Evolutionary conservation across 768 basidiomycete genomes (phyloP).

Genomic region (Agaricus sinodeliciosus): DNA sequence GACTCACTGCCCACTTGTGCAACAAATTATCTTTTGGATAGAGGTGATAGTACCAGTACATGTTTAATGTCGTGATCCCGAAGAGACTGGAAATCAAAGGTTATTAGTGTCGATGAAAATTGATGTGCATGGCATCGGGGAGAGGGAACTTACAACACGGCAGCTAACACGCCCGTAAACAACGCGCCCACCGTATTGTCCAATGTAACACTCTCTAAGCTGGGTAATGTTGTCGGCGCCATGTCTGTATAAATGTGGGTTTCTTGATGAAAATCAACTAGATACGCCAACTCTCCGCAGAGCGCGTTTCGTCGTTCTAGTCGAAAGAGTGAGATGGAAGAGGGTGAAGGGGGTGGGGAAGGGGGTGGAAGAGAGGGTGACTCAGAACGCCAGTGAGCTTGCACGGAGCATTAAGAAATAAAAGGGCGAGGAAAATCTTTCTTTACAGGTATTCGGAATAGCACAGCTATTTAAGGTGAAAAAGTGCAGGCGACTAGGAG

Average conservation of each 20-base stretch:
- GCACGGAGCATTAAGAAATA: neutral
- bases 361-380: conserved; percentile 4
- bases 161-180: conserved; percentile 27
- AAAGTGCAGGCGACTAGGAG: neutral
- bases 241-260: conserved; percentile 7
- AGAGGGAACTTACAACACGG: conserved; percentile 25
- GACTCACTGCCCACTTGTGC: conserved; percentile 29
- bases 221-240: conserved; percentile 17
- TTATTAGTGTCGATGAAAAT: neutral
- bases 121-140: neutral
- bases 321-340: neutral
- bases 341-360: neutral
- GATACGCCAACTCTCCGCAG: neutral
- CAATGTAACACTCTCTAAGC: conserved; percentile 24
- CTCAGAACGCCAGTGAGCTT: neutral
- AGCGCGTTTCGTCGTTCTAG: neutral
- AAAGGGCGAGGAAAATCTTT: neutral
- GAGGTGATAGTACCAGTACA: conserved; percentile 33
- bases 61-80: conserved; percentile 32
- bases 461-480: conserved; percentile 10
- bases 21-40: conserved; percentile 28
- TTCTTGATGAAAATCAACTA: neutral
- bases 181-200: conserved; percentile 34
- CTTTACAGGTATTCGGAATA: neutral
- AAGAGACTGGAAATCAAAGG: conserved; percentile 22